Evolutionary conservation across 139 green algal species (phyloP).

Genomic region (Tetratostichococcus sp.): DNA sequence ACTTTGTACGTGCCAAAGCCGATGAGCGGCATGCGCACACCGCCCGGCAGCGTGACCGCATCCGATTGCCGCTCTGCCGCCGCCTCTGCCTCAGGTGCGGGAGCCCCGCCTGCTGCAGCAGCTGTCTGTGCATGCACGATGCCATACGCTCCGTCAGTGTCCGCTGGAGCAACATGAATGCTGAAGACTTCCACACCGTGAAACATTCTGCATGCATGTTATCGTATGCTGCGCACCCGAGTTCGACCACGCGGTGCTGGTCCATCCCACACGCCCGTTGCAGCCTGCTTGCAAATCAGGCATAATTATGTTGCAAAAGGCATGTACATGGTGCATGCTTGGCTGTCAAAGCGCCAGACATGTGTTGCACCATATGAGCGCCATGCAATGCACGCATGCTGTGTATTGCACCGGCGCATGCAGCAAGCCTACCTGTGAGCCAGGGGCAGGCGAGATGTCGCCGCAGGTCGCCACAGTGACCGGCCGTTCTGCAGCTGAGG

Average conservation of each 20-base stretch:
- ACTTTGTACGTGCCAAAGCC: constrained; percentile 68
- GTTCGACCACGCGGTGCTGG: constrained; percentile 46
- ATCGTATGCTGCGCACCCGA: too few relatives aligned
- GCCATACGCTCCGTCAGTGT: too few relatives aligned
- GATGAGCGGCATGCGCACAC: constrained; percentile 55
- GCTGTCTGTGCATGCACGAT: background rate
- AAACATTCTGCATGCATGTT: too few relatives aligned
- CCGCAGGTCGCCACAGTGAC: background rate
- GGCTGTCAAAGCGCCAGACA: too few relatives aligned
- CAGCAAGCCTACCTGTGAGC: background rate
- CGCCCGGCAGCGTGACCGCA: constrained; percentile 42
- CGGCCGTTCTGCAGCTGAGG: background rate
- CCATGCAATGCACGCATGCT: too few relatives aligned
- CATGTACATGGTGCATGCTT: too few relatives aligned
- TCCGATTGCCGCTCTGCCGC: constrained; percentile 23
- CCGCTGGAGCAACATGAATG: too few relatives aligned
- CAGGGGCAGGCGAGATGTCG: background rate
- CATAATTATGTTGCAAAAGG: background rate
- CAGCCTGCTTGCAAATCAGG: too few relatives aligned
- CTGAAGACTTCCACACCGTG: too few relatives aligned
- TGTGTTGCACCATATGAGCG: too few relatives aligned
- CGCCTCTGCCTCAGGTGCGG: background rate
- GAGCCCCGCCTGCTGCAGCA: background rate
- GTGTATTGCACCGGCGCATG: too few relatives aligned
- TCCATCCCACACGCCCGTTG: constrained; percentile 74